phyloP scores from a whole-genome alignment of 768 basidiomycete species.

The Trichaptum fuscoviolaceum region DNA sequence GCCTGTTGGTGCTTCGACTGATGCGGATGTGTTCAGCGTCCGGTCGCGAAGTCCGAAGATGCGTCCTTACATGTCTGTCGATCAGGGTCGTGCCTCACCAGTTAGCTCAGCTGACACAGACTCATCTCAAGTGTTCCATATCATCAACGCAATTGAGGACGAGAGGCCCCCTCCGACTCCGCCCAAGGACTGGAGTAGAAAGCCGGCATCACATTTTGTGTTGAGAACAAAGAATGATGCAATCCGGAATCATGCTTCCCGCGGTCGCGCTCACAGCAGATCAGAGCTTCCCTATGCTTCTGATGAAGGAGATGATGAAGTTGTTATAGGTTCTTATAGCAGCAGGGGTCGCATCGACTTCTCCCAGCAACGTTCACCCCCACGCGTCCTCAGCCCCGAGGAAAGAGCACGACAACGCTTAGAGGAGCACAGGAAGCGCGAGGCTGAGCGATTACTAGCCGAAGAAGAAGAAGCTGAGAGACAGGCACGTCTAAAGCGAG shows the following conservation, averaged over 20 bases:
- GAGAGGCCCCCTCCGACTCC: slow-evolving; percentile 1
- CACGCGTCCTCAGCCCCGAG: slow-evolving; percentile 19
- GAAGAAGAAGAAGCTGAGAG: slow-evolving; percentile 28
- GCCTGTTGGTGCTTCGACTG: background rate
- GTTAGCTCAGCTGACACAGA: background rate
- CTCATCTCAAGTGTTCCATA: background rate
- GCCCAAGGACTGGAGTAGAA: background rate
- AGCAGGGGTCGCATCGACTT: background rate
- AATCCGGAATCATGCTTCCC: background rate
- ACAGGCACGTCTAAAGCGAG: slow-evolving; percentile 19
- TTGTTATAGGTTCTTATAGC: slow-evolving; percentile 1
- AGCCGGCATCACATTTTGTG: slow-evolving; percentile 2
- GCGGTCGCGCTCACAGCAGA: slow-evolving; percentile 14
- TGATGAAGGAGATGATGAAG: slow-evolving; percentile 2
- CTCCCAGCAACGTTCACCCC: background rate
- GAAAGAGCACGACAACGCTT: slow-evolving; percentile 21
- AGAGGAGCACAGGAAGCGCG: slow-evolving; percentile 18
- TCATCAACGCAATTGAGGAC: background rate
- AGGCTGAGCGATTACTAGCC: slow-evolving; percentile 38
- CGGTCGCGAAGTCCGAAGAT: background rate
- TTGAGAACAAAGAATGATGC: background rate
- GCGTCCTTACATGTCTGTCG: background rate
- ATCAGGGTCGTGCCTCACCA: background rate
- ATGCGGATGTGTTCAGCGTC: background rate
- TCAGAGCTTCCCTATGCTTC: slow-evolving; percentile 12